phyloP scores from a whole-genome alignment of 805 yeast species.

The Starmerella ratchasimensis region DNA sequence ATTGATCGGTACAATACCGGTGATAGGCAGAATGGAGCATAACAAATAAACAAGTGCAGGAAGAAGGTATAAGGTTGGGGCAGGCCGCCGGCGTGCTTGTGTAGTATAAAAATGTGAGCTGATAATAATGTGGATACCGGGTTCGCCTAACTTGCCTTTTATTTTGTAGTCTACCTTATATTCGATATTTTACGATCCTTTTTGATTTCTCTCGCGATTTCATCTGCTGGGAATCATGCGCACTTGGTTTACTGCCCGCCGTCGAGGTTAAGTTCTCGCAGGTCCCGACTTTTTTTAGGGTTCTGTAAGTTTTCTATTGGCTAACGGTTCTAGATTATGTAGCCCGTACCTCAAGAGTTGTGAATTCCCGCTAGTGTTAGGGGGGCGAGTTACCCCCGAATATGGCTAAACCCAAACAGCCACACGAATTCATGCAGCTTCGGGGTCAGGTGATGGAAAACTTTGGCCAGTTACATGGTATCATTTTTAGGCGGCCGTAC shows the following conservation, averaged over 20 bases:
- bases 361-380: background rate
- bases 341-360: constrained; percentile 1
- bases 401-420: constrained; percentile 13
- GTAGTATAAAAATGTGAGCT: no score
- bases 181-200: no score
- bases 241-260: no score
- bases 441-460: no score
- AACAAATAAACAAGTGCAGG: constrained; percentile 13
- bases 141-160: no score
- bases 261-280: background rate
- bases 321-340: background rate
- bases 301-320: background rate
- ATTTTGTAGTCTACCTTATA: no score
- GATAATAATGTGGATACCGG: no score
- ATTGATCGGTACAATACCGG: constrained; percentile 14
- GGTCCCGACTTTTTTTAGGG: background rate
- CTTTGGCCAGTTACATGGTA: no score
- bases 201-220: no score
- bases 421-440: constrained; percentile 9
- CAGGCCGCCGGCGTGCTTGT: background rate
- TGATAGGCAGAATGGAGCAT: constrained; percentile 11
- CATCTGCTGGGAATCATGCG: no score
- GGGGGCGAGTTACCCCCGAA: constrained; percentile 3
- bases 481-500: no score
- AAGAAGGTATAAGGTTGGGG: background rate